Evolutionary conservation across 2,329 filamentous ascomycete species (phyloP).

Genomic region (Fusarium secorum): DNA sequence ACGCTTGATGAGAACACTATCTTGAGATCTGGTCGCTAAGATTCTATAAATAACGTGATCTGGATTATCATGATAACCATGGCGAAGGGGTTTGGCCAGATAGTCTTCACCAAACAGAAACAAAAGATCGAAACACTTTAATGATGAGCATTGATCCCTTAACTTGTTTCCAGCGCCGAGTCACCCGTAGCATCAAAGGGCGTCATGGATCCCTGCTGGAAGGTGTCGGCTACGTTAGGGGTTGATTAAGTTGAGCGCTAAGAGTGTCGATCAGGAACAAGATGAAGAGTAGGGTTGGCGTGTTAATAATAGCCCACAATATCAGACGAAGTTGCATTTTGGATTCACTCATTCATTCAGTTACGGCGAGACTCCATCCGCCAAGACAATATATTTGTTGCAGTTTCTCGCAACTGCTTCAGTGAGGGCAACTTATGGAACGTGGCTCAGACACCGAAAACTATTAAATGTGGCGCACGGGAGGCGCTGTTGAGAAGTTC

Average conservation of each 20-base stretch:
- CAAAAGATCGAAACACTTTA: slow-evolving; percentile 2
- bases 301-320: background rate
- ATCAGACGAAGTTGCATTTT: background rate
- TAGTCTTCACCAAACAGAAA: background rate
- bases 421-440: background rate
- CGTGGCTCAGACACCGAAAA: slow-evolving; percentile 1
- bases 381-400: background rate
- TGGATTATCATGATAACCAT: background rate
- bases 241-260: slow-evolving; percentile 30
- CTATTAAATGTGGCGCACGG: slow-evolving; percentile 8
- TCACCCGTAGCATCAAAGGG: slow-evolving; percentile 2
- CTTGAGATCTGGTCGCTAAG: background rate
- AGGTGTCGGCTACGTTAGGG: slow-evolving; percentile 12
- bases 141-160: background rate
- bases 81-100: background rate
- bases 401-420: background rate
- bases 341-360: too few species aligned
- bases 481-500: slow-evolving; percentile 12
- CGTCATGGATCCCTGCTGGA: slow-evolving; percentile 15
- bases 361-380: background rate
- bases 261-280: slow-evolving; percentile 33
- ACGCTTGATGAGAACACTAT: background rate
- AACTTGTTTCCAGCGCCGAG: slow-evolving; percentile 3
- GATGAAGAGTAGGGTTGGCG: background rate
- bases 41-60: background rate